Evolutionary conservation across 805 yeast genomes (phyloP).

Genomic region (Pichia cabralensis): DNA sequence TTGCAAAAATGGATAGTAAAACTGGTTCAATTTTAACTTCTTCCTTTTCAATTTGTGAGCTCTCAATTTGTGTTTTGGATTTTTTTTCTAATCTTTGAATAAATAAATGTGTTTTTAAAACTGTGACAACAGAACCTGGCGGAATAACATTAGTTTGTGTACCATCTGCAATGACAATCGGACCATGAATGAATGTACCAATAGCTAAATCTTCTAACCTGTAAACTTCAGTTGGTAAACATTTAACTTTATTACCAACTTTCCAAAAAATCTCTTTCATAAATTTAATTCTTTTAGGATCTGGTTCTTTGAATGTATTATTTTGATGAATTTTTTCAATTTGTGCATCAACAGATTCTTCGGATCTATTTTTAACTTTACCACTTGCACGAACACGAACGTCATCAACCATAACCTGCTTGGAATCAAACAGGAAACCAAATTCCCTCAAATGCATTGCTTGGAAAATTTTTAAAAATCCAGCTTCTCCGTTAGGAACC

Average conservation of each 20-base stretch:
- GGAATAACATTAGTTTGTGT: constrained; percentile 74
- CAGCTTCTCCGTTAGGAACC: constrained; percentile 31
- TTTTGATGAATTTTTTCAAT: constrained; percentile 26
- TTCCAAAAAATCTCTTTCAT: constrained; percentile 49
- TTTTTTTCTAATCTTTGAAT: constrained; percentile 4
- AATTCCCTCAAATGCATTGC: constrained; percentile 58
- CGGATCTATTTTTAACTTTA: constrained; percentile 35
- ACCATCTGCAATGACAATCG: constrained; percentile 68
- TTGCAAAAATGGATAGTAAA: constrained; percentile 65
- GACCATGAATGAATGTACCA: constrained; percentile 54
- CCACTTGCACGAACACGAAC: constrained; percentile 68
- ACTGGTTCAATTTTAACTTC: constrained; percentile 50
- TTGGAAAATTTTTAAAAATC: constrained; percentile 37
- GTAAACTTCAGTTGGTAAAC: constrained; percentile 44
- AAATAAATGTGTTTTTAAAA: constrained; percentile 51
- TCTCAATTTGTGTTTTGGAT: not conserved
- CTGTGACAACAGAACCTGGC: constrained; percentile 46
- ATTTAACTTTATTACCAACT: constrained; percentile 26
- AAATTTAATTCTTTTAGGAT: constrained; percentile 23
- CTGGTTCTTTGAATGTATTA: constrained; percentile 16
- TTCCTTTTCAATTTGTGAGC: not conserved
- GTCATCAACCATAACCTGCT: constrained; percentile 55
- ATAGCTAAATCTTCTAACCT: constrained; percentile 39
- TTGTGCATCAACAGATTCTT: constrained; percentile 41
- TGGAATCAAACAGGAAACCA: constrained; percentile 53